A percentile compares a stretch with the other conserved stretches of the same genome.
Conservation (phyloP, 1,284 basidiomycete genomes). For the Pseudomicrostroma phylloplanum region DNA sequence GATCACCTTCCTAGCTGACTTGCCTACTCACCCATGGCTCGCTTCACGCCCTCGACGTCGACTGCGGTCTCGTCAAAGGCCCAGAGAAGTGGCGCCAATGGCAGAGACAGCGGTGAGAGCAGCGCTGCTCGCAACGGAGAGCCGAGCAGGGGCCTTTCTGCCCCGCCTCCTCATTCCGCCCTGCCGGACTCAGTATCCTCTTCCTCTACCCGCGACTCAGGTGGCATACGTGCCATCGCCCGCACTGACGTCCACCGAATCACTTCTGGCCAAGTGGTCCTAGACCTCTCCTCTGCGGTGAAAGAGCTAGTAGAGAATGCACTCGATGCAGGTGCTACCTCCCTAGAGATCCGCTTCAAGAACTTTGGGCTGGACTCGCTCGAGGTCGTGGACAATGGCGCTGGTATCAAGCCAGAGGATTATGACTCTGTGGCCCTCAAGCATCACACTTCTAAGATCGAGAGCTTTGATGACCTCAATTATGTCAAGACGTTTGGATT, state of each 20-base stretch:
- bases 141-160: no score
- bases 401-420: constrained; percentile 71
- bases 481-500: constrained; percentile 84
- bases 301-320: constrained; percentile 97
- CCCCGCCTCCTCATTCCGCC: no score
- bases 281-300: constrained; percentile 83
- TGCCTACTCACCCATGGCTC: no score
- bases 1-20: no score
- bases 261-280: constrained; percentile 87
- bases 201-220: no score
- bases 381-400: constrained; percentile 89
- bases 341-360: constrained; percentile 77
- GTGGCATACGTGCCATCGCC: constrained; percentile 30
- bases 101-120: no score
- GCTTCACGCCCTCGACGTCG: no score
- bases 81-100: no score
- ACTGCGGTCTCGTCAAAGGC: no score
- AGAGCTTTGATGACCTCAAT: constrained; percentile 68
- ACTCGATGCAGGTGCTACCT: constrained; percentile 79
- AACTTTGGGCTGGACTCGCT: constrained; percentile 78
- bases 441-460: constrained; percentile 88
- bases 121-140: no score
- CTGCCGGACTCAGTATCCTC: no score
- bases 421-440: constrained; percentile 75
- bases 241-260: constrained; percentile 52